A percentile compares a stretch with the other conserved stretches of the same genome.
These are phyloP conservation scores for Starmera dryadoides DNA, from an alignment of 805 yeast genomes.

Conservation along the genomic window DNA sequence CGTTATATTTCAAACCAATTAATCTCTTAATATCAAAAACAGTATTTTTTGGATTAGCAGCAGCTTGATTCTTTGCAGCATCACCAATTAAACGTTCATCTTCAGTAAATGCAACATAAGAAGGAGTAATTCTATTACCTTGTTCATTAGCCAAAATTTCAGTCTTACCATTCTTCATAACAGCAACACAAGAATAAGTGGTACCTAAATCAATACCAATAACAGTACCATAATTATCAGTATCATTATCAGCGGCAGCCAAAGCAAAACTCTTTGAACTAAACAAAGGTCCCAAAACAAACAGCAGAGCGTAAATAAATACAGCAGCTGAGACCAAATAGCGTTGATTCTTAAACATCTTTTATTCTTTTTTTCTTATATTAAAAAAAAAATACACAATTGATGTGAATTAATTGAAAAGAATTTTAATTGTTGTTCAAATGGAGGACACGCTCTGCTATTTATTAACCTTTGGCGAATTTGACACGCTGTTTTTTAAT, in stretches of 20 bases:
- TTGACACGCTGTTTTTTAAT: neutral
- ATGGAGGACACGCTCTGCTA: neutral
- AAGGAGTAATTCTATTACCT: constrained; percentile 96
- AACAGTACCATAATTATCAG: constrained; percentile 53
- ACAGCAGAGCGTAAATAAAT: constrained; percentile 20
- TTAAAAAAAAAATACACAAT: too few species aligned
- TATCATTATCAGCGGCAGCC: constrained; percentile 23
- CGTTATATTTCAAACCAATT: constrained; percentile 77
- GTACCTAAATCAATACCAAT: constrained; percentile 97
- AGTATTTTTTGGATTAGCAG: constrained; percentile 80
- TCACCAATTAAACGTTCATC: constrained; percentile 93
- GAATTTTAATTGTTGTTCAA: too few species aligned
- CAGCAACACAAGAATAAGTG: constrained; percentile 95
- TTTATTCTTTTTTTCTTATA: neutral
- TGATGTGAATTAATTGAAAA: too few species aligned
- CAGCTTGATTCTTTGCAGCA: constrained; percentile 95
- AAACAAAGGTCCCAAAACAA: constrained; percentile 20
- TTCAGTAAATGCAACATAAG: constrained; percentile 87
- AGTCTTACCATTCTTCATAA: constrained; percentile 75
- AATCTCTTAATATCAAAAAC: constrained; percentile 88
- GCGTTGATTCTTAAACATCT: constrained; percentile 18
- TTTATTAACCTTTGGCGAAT: neutral
- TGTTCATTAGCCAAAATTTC: constrained; percentile 94
- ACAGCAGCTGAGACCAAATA: constrained; percentile 27
- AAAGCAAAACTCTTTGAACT: constrained; percentile 6